phyloP scores from a whole-genome alignment of 805 yeast genomes.

The Grigorovia humatica region DNA sequence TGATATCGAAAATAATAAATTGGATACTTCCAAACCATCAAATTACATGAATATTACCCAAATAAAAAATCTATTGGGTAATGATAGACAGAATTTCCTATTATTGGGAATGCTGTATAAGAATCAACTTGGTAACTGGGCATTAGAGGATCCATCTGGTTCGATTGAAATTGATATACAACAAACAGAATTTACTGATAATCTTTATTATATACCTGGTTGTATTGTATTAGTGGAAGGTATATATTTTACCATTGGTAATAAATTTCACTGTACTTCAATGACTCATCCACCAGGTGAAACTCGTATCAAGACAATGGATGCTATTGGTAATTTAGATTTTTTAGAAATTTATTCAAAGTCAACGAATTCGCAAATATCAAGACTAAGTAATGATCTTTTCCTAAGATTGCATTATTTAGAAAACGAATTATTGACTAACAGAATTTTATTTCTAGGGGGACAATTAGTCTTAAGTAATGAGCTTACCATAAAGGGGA shows the following conservation, averaged over 20 bases:
- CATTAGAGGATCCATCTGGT: conserved; percentile 75
- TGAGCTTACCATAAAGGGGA: conserved; percentile 44
- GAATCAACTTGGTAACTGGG: conserved; percentile 57
- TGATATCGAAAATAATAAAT: conserved; percentile 7
- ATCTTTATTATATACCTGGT: conserved; percentile 62
- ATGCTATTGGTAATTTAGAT: conserved; percentile 71
- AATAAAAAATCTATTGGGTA: conserved; percentile 77
- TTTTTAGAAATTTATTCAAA: conserved; percentile 40
- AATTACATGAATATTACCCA: conserved; percentile 42
- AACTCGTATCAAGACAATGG: conserved; percentile 51
- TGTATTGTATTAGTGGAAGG: conserved; percentile 79
- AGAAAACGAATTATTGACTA: conserved; percentile 39
- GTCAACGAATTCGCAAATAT: conserved; percentile 27
- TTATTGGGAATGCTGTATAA: conserved; percentile 66
- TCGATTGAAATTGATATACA: conserved; percentile 54
- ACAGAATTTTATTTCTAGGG: conserved; percentile 54
- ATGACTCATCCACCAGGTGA: conserved; percentile 88
- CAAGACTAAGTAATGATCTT: conserved; percentile 53
- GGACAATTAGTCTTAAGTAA: conserved; percentile 62
- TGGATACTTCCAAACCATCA: conserved; percentile 4
- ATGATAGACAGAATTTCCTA: conserved; percentile 66
- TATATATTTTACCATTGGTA: conserved; percentile 57
- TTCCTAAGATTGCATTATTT: conserved; percentile 42
- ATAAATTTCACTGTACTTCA: conserved; percentile 61
- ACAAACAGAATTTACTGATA: conserved; percentile 52